These are phyloP conservation scores for Lactarius quietus DNA, from an alignment of 768 basidiomycete genomes.

Conservation along the genomic window DNA sequence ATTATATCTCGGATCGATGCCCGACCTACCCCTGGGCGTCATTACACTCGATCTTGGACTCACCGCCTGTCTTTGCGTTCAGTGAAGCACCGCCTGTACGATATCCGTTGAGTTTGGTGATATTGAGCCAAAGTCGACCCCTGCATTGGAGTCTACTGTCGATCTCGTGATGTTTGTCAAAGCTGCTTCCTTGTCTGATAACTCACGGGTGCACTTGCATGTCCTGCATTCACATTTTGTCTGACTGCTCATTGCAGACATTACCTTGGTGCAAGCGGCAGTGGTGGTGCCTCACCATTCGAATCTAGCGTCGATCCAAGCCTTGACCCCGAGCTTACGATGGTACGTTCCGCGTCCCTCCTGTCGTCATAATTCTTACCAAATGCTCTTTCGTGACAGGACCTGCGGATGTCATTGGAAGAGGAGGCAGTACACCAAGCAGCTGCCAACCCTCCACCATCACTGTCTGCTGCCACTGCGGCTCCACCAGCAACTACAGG, in stretches of 20 bases:
- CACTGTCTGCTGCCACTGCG: constrained; percentile 35
- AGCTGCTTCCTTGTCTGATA: constrained; percentile 73
- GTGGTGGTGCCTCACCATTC: constrained; percentile 36
- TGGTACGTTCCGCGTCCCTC: constrained; percentile 54
- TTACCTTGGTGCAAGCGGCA: constrained; percentile 51
- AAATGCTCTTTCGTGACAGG: constrained; percentile 46
- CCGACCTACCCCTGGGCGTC: too few relatives aligned
- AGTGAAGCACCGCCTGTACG: too few relatives aligned
- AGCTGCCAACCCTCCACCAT: constrained; percentile 35
- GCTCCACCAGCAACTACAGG: constrained; percentile 33
- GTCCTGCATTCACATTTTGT: not conserved
- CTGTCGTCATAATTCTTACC: not conserved
- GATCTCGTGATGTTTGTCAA: too few relatives aligned
- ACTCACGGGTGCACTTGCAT: constrained; percentile 61
- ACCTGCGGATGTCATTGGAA: constrained; percentile 97
- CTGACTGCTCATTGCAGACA: constrained; percentile 48
- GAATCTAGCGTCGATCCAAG: constrained; percentile 94
- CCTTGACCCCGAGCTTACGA: constrained; percentile 93
- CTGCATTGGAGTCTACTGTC: too few relatives aligned
- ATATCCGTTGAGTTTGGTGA: too few relatives aligned
- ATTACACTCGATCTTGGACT: too few relatives aligned
- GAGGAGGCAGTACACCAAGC: constrained; percentile 82
- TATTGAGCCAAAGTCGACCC: too few relatives aligned
- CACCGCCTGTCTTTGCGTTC: too few relatives aligned
- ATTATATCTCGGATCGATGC: constrained; percentile 99